A percentile compares a stretch with the other conserved stretches of the same genome.
Conservation (phyloP, 1,139 yeast species). For the Yamadazyma buinensis region DNA sequence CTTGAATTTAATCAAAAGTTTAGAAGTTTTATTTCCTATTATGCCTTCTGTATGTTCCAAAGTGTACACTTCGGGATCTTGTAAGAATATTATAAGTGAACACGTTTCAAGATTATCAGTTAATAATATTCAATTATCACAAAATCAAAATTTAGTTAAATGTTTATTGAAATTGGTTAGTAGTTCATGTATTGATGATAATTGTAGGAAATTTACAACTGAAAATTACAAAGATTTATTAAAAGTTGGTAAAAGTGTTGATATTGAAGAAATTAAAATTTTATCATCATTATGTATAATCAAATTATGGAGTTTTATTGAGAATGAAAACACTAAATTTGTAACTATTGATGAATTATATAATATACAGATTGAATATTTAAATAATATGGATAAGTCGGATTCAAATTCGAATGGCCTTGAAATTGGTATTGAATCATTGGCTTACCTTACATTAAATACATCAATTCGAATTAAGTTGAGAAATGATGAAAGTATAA, state of each 20-base stretch:
- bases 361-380: slow-evolving; percentile 16
- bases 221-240: slow-evolving; percentile 27
- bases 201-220: slow-evolving; percentile 31
- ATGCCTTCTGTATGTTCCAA: slow-evolving; percentile 11
- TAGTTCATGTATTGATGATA: slow-evolving; percentile 35
- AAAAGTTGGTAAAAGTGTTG: slow-evolving; percentile 16
- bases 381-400: no score
- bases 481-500: slow-evolving; percentile 29
- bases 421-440: slow-evolving; percentile 37
- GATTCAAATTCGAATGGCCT: slow-evolving; percentile 2
- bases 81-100: slow-evolving; percentile 6
- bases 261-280: slow-evolving; percentile 19
- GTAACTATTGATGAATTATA: slow-evolving; percentile 20
- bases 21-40: slow-evolving; percentile 13
- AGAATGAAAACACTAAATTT: slow-evolving; percentile 16
- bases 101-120: slow-evolving; percentile 9
- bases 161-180: slow-evolving; percentile 24
- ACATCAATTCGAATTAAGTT: slow-evolving; percentile 25
- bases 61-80: slow-evolving; percentile 11
- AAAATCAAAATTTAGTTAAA: slow-evolving; percentile 4
- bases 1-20: slow-evolving; percentile 15
- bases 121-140: slow-evolving; percentile 4
- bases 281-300: slow-evolving; percentile 33
- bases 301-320: slow-evolving; percentile 43
- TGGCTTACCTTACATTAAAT: slow-evolving; percentile 45